These are phyloP conservation scores for Tulasnella sp. DNA, from an alignment of 768 basidiomycete species.

Conservation along the genomic window DNA sequence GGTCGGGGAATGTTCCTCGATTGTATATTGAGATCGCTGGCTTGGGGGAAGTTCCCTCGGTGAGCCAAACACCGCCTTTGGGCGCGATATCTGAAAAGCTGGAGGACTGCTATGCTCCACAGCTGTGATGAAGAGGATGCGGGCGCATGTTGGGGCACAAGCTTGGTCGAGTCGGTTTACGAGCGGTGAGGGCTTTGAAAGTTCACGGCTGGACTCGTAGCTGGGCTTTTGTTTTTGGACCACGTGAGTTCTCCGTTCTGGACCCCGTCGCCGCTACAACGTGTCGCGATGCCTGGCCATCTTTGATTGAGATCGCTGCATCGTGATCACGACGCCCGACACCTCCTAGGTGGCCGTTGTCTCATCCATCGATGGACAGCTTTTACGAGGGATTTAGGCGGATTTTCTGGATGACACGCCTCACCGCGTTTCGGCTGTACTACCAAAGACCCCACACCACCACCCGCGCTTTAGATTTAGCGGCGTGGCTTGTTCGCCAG, in stretches of 20 bases:
- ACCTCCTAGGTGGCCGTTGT: background rate
- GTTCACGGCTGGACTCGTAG: slow-evolving; percentile 1
- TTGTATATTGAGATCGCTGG: background rate
- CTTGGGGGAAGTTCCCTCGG: background rate
- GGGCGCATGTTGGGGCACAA: background rate
- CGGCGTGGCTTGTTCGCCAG: background rate
- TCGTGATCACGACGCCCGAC: slow-evolving; percentile 3
- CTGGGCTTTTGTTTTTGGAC: background rate
- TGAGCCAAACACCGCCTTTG: background rate
- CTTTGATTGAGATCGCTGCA: background rate
- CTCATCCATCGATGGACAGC: slow-evolving; percentile 2
- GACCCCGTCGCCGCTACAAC: background rate
- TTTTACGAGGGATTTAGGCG: slow-evolving; percentile 6
- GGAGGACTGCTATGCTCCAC: background rate
- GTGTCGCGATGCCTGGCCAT: background rate
- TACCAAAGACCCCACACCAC: background rate
- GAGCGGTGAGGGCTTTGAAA: background rate
- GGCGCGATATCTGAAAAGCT: background rate
- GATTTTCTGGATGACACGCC: background rate
- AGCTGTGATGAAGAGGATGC: background rate
- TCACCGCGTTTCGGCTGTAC: slow-evolving; percentile 9
- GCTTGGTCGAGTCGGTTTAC: background rate
- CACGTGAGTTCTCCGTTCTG: slow-evolving; percentile 1
- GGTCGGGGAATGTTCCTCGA: background rate
- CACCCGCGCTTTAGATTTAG: background rate